Percentiles rank a stretch among this genome's conserved stretches.
phyloP scores from a whole-genome alignment of 495 filamentous ascomycete genomes.

The Bombardia bombarda region DNA sequence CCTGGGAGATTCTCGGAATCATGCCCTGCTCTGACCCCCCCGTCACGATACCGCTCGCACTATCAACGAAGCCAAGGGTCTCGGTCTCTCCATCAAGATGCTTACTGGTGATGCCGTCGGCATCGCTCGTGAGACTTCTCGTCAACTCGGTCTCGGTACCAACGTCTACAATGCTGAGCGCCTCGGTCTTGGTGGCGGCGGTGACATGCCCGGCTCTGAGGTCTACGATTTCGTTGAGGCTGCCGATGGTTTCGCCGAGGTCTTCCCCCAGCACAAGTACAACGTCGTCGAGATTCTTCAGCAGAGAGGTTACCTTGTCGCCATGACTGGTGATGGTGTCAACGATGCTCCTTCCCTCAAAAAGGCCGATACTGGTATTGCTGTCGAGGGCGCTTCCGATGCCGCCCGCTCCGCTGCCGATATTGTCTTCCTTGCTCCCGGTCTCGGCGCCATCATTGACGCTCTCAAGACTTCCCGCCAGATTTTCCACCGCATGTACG shows the following conservation, averaged over 20 bases:
- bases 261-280: slow-evolving; percentile 97
- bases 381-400: slow-evolving; percentile 88
- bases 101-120: slow-evolving; percentile 92
- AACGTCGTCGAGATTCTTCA: slow-evolving; percentile 96
- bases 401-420: slow-evolving; percentile 88
- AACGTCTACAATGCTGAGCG: slow-evolving; percentile 92
- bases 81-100: slow-evolving; percentile 92
- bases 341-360: slow-evolving; percentile 95
- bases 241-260: slow-evolving; percentile 91
- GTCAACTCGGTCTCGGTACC: slow-evolving; percentile 82
- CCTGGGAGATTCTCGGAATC: slow-evolving; percentile 89
- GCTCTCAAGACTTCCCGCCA: slow-evolving; percentile 90
- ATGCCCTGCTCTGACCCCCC: slow-evolving; percentile 91
- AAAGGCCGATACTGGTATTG: slow-evolving; percentile 92
- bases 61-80: slow-evolving; percentile 77
- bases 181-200: slow-evolving; percentile 73
- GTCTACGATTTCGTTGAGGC: slow-evolving; percentile 92
- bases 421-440: slow-evolving; percentile 87
- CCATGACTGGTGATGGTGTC: slow-evolving; percentile 98
- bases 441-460: slow-evolving; percentile 87
- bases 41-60: slow-evolving; percentile 87
- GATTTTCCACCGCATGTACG: slow-evolving; percentile 97
- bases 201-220: slow-evolving; percentile 86
- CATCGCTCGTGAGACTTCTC: slow-evolving; percentile 85
- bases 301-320: slow-evolving; percentile 91